Base-by-base conservation (phyloP, 495 filamentous ascomycete species). In the Tuber aestivum region DNA sequence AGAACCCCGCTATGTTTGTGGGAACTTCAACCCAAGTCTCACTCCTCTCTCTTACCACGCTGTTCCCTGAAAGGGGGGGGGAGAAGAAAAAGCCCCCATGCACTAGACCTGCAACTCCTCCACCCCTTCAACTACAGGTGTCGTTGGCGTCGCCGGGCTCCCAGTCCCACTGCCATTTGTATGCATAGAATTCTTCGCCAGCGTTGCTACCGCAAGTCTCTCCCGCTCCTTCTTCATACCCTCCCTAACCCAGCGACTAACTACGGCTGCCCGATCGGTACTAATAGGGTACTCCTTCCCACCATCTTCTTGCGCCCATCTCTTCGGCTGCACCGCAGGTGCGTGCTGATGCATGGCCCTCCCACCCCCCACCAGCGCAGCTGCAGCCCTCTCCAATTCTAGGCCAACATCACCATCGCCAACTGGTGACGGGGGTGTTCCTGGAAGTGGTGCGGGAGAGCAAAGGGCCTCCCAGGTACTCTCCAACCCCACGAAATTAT, bases 381-480 rank as follows among this genome's bases (percentile, higher is more conserved):
- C 78, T 74, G 78, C 84, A 81, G 21, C 83, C 83, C 32, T 83
- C 80, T 35, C 85, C 79, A 73, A 86, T 86, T 76, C 88, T 85
- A 76, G 86, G 85, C 78, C 87, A 84, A 20, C 87, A 86, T 40
- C 89, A 81, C n/a, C 86, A 32, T 23, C 61, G 6, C 79, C 80
- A 48, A 72, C 3, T 21, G 42, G 45, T 40, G 72, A 45, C 69
- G 70, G 0, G 68, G 48, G 35, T 48, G 74, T 61, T 21, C 87
- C 85, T 9, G 88, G 89, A 0, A 92, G 82, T 8, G 91, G 89
- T 1, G 90, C 89, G 0, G 92, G 91, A 2, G 89, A 86, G 78
- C 92, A 94, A 41, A 94, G 88, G 0, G 85, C 84, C 71, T 94
- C 91, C 92, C 92, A 94, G 35, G 85, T 86, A 5, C 86, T 85